phyloP scores from a whole-genome alignment of 257 asterid genomes.

The Sherardia arvensis region DNA sequence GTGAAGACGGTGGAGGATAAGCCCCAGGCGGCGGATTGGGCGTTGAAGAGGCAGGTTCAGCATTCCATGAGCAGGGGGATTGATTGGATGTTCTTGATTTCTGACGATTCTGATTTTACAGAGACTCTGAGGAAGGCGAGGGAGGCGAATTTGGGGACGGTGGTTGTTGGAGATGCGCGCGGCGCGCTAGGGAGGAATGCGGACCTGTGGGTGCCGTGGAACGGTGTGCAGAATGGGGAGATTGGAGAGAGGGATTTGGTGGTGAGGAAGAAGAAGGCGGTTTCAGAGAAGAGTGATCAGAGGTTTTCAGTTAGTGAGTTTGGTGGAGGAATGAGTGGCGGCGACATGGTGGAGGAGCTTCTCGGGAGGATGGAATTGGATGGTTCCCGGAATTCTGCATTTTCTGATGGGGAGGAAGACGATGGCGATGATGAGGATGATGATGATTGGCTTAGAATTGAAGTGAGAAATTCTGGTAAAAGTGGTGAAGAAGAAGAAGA shows the following conservation, averaged over 20 bases:
- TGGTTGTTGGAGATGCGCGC: constrained; percentile 75
- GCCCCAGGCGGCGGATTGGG: constrained; percentile 98
- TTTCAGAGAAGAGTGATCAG: constrained; percentile 46
- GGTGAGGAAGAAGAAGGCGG: constrained; percentile 31
- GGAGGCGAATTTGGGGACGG: constrained; percentile 70
- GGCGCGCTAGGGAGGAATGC: constrained; percentile 82
- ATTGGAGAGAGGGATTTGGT: constrained; percentile 61
- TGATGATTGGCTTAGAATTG: constrained; percentile 11
- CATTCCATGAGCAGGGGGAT: constrained; percentile 86
- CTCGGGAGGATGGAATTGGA: constrained; percentile 25
- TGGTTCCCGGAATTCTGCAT: constrained; percentile 40
- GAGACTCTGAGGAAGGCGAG: constrained; percentile 79
- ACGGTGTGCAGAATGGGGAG: constrained; percentile 71
- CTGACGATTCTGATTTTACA: constrained; percentile 79
- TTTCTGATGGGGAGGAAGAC: constrained; percentile 71
- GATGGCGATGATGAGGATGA: constrained; percentile 36
- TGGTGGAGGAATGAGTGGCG: constrained; percentile 37
- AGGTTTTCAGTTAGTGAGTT: constrained; percentile 51
- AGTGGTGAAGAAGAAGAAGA: constrained; percentile 17
- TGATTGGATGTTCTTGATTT: constrained; percentile 82
- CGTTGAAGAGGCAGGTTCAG: constrained; percentile 81
- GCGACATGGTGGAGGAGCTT: constrained; percentile 30
- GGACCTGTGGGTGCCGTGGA: constrained; percentile 83
- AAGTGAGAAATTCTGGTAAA: constrained; percentile 1
- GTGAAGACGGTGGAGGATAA: constrained; percentile 86